Percentiles rank a stretch among this genome's conserved stretches.
phyloP scores from a whole-genome alignment of 352 stramenopile genomes.

The Phytophthora aleatoria region DNA sequence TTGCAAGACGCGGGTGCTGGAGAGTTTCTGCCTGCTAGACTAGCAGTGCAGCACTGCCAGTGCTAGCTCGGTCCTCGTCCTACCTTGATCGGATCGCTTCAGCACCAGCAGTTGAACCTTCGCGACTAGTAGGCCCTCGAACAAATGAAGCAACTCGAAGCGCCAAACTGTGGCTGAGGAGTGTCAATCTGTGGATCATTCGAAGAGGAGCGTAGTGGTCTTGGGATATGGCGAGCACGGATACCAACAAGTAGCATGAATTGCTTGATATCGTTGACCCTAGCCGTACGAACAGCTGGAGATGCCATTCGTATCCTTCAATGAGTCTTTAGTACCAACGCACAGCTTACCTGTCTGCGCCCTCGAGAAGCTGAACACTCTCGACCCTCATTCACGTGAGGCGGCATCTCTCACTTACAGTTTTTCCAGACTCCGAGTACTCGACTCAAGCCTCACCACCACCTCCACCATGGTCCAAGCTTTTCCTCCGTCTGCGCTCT shows the following conservation, averaged over 20 bases:
- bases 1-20: no score
- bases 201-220: slow-evolving; percentile 10
- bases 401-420: slow-evolving; percentile 17
- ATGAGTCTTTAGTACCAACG: not conserved
- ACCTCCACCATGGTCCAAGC: slow-evolving; percentile 23
- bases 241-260: slow-evolving; percentile 12
- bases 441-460: slow-evolving; percentile 3
- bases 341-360: not conserved
- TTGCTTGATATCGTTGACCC: slow-evolving; percentile 12
- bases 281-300: slow-evolving; percentile 23
- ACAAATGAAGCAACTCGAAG: not conserved
- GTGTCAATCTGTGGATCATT: slow-evolving; percentile 2
- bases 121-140: not conserved
- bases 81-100: slow-evolving; percentile 7
- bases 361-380: not conserved
- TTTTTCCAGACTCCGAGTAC: slow-evolving; percentile 18
- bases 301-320: slow-evolving; percentile 11
- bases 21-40: not conserved
- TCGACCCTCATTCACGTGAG: not conserved
- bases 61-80: not conserved
- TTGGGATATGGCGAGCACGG: slow-evolving; percentile 25
- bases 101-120: slow-evolving; percentile 8
- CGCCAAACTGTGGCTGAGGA: not conserved
- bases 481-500: slow-evolving; percentile 21
- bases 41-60: not conserved